Evolutionary conservation across 331 rosid genomes (phyloP), one percentile per base, ranked within the genome.

Genomic region (Pyrus hybrid): DNA sequence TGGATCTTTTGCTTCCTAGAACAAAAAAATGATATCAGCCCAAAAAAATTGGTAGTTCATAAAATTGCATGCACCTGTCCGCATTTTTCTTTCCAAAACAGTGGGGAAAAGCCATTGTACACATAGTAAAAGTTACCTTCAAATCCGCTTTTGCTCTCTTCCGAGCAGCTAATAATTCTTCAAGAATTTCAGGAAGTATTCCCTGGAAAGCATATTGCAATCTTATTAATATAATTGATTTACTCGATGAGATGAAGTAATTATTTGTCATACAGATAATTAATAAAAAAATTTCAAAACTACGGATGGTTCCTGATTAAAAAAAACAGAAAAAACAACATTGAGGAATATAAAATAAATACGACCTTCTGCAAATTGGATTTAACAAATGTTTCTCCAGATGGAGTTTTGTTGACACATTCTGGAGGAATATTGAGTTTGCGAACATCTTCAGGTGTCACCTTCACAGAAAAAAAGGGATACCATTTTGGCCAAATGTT

Each of bases 171-270:
- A 94, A 71, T 68, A 94, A 87, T 88, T 94, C 99, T 81, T 94
- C 99, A 65, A 94, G 97, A 71, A 94, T 94, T 88, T 94, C 99
- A 77, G 99, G 99, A 84, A 92, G 99, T 85, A 92, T 92, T 70
- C 99, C 99, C 99, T 94, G 82, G 63, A 83, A 83, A 49, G 75
- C 73, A 60, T 49, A 3, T 63, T 21, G 64, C 22, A 69, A 51
- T 54, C 21, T 49, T 75, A 75, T 68, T 63, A 78, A 47, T 21
- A 11, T 12, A 29, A 63, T 13, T 30, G 68, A 63, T 63, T 17
- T 29, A 30, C 68, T 29, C 23, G 57, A 60, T 22, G 25, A 37
- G 29, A 18, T 22, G 62, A 56, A 43, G 29, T 71, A 8, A n/a
- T 32, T 21, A 63, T 32, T 53, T 33, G 45, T 72, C 32, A 73